Evolutionary conservation across 176 grass and related monocot genomes (phyloP).

Genomic region (Oryza meyeriana): DNA sequence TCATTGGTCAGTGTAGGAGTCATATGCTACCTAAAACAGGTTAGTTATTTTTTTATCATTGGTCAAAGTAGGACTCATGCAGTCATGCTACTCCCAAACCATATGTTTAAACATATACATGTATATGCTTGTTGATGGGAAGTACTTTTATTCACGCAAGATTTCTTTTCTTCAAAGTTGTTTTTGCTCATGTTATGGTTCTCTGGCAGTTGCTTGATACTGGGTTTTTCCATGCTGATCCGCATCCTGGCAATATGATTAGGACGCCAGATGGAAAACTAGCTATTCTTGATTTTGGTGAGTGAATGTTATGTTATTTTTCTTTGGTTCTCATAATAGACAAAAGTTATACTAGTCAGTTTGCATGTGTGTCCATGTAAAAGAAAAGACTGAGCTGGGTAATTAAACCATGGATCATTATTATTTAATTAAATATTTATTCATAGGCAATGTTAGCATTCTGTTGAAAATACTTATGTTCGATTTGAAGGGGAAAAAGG

Average conservation of each 20-base stretch:
- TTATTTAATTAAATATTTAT: too few species aligned
- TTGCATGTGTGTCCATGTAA: background rate
- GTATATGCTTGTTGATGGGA: background rate
- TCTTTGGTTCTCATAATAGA: background rate
- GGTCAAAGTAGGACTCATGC: background rate
- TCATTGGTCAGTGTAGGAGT: constrained; percentile 93
- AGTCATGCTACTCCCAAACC: constrained; percentile 9
- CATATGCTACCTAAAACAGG: constrained; percentile 99
- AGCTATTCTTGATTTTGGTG: constrained; percentile 99
- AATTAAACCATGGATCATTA: background rate
- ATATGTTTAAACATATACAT: background rate
- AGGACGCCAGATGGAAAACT: constrained; percentile 93
- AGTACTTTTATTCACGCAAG: background rate
- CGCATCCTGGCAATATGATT: constrained; percentile 99
- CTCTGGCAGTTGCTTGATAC: constrained; percentile 85
- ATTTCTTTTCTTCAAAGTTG: background rate
- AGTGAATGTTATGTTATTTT: constrained; percentile 26
- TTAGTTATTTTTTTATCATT: constrained; percentile 8
- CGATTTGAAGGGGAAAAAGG: background rate
- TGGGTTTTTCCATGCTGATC: constrained; percentile 97
- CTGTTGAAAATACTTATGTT: background rate
- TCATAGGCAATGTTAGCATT: background rate
- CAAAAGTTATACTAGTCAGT: background rate
- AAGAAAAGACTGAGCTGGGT: background rate
- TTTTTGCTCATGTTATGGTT: background rate